Conservation (phyloP, 495 filamentous ascomycete species). For the Neurospora discreta region DNA sequence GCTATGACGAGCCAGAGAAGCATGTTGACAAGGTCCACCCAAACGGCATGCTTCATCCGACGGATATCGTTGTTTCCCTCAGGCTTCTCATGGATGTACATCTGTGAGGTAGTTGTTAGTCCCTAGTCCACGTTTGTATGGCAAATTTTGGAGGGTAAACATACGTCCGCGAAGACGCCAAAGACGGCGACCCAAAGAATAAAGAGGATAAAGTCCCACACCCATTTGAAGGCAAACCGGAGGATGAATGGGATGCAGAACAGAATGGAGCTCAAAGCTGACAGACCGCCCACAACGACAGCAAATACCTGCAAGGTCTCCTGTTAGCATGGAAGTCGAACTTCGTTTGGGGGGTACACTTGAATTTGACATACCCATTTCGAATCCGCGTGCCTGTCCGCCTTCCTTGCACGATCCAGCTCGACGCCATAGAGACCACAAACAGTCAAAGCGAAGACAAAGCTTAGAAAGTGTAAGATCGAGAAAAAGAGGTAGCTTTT, state of each 20-base stretch:
- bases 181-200: slow-evolving; percentile 73
- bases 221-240: slow-evolving; percentile 42
- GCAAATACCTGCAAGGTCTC: slow-evolving; percentile 48
- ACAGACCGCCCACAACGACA: slow-evolving; percentile 49
- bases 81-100: slow-evolving; percentile 61
- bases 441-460: slow-evolving; percentile 63
- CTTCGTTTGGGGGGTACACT: neutral
- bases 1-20: slow-evolving; percentile 58
- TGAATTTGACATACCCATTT: slow-evolving; percentile 48
- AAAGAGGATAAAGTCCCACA: slow-evolving; percentile 61
- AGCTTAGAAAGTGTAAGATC: slow-evolving; percentile 54
- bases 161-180: slow-evolving; percentile 57
- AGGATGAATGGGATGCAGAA: slow-evolving; percentile 53
- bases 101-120: slow-evolving; percentile 18
- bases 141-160: neutral
- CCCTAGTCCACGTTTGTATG: neutral
- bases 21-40: slow-evolving; percentile 66
- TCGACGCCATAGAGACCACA: slow-evolving; percentile 70
- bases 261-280: slow-evolving; percentile 47
- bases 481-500: slow-evolving; percentile 35
- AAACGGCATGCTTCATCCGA: slow-evolving; percentile 79
- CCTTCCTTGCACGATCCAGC: slow-evolving; percentile 45
- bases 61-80: slow-evolving; percentile 47
- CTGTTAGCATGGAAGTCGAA: neutral
- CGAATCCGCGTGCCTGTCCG: slow-evolving; percentile 38